Evolutionary conservation across 371 early-diverging fungal species (phyloP).

Genomic region (Mortierella sp.): DNA sequence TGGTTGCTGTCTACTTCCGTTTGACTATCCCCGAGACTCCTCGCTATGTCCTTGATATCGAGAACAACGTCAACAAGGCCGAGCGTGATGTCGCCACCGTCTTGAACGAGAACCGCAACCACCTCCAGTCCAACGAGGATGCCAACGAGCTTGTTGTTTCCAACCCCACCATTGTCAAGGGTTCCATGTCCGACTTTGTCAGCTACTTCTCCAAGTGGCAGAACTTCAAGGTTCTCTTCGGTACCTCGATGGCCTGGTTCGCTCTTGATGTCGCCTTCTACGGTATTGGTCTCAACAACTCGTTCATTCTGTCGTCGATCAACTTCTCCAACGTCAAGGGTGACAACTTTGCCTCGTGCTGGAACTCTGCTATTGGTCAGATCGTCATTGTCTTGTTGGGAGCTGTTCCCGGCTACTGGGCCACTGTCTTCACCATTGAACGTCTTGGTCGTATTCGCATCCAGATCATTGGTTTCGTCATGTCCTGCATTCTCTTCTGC

Average conservation of each 20-base stretch:
- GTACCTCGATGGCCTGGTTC: constrained; percentile 86
- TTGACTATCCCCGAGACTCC: constrained; percentile 95
- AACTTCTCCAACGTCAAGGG: constrained; percentile 64
- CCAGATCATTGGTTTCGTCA: constrained; percentile 81
- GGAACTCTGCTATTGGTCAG: constrained; percentile 79
- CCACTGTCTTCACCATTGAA: constrained; percentile 83
- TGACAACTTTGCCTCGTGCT: constrained; percentile 65
- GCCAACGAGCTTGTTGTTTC: constrained; percentile 20
- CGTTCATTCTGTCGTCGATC: constrained; percentile 76
- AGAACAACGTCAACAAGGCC: constrained; percentile 74
- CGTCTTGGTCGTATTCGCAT: constrained; percentile 83
- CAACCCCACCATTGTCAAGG: constrained; percentile 57
- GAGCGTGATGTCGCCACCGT: constrained; percentile 59
- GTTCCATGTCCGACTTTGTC: constrained; percentile 74
- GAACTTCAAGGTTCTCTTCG: constrained; percentile 81
- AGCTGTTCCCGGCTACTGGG: constrained; percentile 90
- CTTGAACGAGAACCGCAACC: constrained; percentile 48
- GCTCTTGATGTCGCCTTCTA: constrained; percentile 90
- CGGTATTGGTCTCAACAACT: constrained; percentile 86
- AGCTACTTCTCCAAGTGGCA: constrained; percentile 83
- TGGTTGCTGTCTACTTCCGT: constrained; percentile 87
- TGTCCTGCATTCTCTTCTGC: constrained; percentile 78
- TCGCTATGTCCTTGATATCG: constrained; percentile 83
- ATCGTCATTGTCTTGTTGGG: constrained; percentile 86
- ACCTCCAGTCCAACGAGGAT: constrained; percentile 44